Conservation (phyloP, 179 eudicot genomes). For the Beta lomatogona region DNA sequence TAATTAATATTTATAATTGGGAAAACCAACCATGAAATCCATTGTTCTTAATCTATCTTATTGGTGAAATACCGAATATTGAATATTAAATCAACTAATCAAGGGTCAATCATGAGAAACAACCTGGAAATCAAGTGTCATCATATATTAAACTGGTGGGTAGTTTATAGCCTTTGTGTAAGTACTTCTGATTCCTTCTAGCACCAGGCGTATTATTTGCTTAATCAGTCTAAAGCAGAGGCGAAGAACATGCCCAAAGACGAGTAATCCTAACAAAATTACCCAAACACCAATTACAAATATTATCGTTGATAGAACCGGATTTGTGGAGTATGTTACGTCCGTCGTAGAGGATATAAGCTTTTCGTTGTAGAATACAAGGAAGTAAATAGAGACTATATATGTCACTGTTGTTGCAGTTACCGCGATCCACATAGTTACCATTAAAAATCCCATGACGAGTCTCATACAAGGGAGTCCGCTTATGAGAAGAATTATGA, state of each 20-base stretch:
- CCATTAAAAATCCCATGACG: constrained; percentile 10
- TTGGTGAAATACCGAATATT: too few species aligned
- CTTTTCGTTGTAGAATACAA: constrained; percentile 2
- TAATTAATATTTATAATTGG: too few species aligned
- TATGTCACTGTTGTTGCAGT: constrained; percentile 26
- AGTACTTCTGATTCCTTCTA: neutral
- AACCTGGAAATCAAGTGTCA: neutral
- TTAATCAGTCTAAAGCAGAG: neutral
- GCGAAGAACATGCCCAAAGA: constrained; percentile 8
- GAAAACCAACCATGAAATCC: too few species aligned
- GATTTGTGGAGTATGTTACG: neutral
- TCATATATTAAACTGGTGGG: neutral
- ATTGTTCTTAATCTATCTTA: too few species aligned
- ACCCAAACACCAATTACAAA: neutral
- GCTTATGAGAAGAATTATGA: constrained; percentile 22
- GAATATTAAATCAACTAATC: too few species aligned
- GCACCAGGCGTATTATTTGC: neutral
- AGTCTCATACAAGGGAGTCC: constrained; percentile 13
- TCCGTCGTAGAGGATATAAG: neutral
- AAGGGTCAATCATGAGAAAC: neutral
- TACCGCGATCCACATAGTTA: constrained; percentile 27
- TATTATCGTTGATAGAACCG: neutral
- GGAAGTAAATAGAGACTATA: constrained; percentile 15
- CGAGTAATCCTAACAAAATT: constrained; percentile 1
- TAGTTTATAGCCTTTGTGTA: neutral